Base-by-base conservation (phyloP, 2,329 filamentous ascomycete species). In the Aspergillus piperis region DNA sequence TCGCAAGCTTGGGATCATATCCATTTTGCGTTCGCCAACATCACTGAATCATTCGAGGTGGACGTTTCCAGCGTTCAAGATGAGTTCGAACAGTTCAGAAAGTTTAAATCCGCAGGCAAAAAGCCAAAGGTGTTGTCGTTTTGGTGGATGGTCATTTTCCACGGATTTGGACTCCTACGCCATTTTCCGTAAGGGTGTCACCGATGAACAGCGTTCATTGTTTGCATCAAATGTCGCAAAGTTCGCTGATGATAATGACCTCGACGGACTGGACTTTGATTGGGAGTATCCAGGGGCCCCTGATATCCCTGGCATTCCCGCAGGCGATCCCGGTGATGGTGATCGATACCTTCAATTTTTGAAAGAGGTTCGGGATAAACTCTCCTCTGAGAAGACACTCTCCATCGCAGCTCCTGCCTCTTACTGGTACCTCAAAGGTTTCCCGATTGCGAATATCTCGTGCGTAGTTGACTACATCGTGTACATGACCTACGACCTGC, bases 141-240 rank as follows among this genome's bases (percentile, higher is more conserved):
- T 82, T 63, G 80, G 80, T 19, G 80, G 80, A 25, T 82, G 80
- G 81, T 70, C 68, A 15, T 77, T 78, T 59, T 78, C 74, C 1
- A 80, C 79, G 0, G 66, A 70, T 1, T 68, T 73, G 0, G 67
- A 55, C 2, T 78, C 75, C 0, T 80, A 74, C 56, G 44, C 60
- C 19, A 75, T 81, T 44, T 76, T 82, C 50, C 72, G 80, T 15
- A 60, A 76, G 4, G 62, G 72, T 41, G 70, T 70, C 23, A 59
- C 66, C 64, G 66, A 70, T 1, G 72, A 58, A 0, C 82, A 84
- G 60, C 72, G 78, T 27, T 27, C 27, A 27, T 27, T 27, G 8
- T 27, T 27, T 27, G 27, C 27, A 27, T 27, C 27, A 8, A 27
- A 27, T 27, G 27, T 27, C 27, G 27, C 27, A 27, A 27, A 27